Evolutionary conservation across 192 early-diverging fungal species (phyloP).

Genomic region (Backusella tarrabulga): DNA sequence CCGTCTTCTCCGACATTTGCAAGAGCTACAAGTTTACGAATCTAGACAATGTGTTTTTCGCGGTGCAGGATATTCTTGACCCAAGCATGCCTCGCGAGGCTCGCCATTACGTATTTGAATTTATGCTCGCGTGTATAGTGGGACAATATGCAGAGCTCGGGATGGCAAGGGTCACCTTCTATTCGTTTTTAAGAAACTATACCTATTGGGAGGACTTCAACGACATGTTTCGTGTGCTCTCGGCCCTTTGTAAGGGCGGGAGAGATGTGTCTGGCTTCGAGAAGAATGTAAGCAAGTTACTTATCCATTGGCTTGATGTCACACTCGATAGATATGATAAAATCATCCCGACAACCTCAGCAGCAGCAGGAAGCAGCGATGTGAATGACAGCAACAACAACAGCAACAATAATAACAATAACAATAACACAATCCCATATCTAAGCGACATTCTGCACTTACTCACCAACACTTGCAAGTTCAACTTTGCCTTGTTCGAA

Average conservation of each 20-base stretch:
- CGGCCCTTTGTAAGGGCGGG: conserved; percentile 51
- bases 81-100: conserved; percentile 46
- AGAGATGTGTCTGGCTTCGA: conserved; percentile 59
- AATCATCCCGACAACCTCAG: not conserved
- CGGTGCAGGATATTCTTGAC: conserved; percentile 46
- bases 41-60: conserved; percentile 52
- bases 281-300: conserved; percentile 51
- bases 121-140: conserved; percentile 58
- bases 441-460: conserved; percentile 50
- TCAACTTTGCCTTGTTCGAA: conserved; percentile 59
- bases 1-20: conserved; percentile 45
- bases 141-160: conserved; percentile 58
- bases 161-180: conserved; percentile 53
- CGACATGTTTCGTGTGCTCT: conserved; percentile 48
- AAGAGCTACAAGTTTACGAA: conserved; percentile 52
- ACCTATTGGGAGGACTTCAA: conserved; percentile 51
- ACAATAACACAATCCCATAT: conserved; percentile 29
- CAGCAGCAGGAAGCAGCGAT: not conserved
- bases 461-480: conserved; percentile 47
- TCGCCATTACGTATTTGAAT: conserved; percentile 50
- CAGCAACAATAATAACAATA: not conserved
- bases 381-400: not conserved
- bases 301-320: conserved; percentile 49
- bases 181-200: conserved; percentile 48
- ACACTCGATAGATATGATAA: conserved; percentile 35